phyloP scores from a whole-genome alignment of 2,329 filamentous ascomycete genomes.

The Thielaviopsis musarum region DNA sequence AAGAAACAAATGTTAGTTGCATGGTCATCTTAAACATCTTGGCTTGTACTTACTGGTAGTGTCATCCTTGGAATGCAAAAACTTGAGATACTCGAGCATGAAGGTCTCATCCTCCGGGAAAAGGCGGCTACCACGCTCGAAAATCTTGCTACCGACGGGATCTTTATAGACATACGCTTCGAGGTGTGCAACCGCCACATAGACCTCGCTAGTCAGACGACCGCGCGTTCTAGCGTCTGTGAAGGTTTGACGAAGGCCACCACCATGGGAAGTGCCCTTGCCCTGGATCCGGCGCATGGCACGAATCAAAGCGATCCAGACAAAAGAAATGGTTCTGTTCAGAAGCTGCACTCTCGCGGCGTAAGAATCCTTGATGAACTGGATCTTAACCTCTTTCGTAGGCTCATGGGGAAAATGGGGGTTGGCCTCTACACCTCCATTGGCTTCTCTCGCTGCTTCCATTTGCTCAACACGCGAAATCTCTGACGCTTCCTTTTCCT shows the following conservation, averaged over 20 bases:
- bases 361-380: conserved; percentile 47
- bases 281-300: conserved; percentile 91
- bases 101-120: conserved; percentile 91
- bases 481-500: conserved; percentile 43
- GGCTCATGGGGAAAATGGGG: conserved; percentile 13
- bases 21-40: conserved; percentile 12
- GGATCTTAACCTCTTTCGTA: conserved; percentile 43
- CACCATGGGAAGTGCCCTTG: conserved; percentile 45
- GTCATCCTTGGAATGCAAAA: conserved; percentile 81
- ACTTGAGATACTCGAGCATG: conserved; percentile 89
- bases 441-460: conserved; percentile 18
- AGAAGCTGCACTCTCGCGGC: conserved; percentile 57
- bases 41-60: conserved; percentile 57
- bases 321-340: conserved; percentile 73
- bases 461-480: conserved; percentile 40
- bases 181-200: conserved; percentile 80
- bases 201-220: conserved; percentile 83
- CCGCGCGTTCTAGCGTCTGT: conserved; percentile 75
- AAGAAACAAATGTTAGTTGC: conserved; percentile 14
- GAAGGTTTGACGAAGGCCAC: conserved; percentile 79
- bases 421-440: conserved; percentile 22
- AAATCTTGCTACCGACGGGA: conserved; percentile 80
- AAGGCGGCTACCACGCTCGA: conserved; percentile 80
- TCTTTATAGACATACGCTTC: conserved; percentile 96
- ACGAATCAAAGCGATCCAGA: conserved; percentile 89